A percentile compares a stretch with the other conserved stretches of the same genome.
Conservation (phyloP, 2,329 filamentous ascomycete species). For the Pseudogymnoascus sp. region DNA sequence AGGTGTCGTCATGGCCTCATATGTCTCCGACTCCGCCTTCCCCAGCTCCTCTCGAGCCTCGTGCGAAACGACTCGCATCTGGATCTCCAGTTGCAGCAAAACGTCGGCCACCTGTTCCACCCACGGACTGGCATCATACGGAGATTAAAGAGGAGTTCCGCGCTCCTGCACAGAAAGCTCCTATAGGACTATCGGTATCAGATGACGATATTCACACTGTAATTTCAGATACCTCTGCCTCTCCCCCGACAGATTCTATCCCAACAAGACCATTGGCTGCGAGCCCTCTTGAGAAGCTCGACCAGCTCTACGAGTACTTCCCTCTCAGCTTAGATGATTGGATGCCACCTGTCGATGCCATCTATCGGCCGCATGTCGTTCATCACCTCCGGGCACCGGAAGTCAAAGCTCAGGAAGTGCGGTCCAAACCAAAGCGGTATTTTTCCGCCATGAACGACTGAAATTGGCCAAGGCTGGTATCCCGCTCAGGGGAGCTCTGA, state of each 20-base stretch:
- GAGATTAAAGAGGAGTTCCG: constrained; percentile 7
- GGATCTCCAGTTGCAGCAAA: not conserved
- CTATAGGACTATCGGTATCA: constrained; percentile 47
- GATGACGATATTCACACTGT: constrained; percentile 50
- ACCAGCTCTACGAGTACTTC: constrained; percentile 79
- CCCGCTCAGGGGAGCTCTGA: not conserved
- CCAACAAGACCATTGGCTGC: not conserved
- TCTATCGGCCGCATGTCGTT: constrained; percentile 86
- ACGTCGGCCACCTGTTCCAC: not conserved
- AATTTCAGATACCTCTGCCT: constrained; percentile 16
- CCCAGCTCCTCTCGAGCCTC: constrained; percentile 5
- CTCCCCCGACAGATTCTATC: not conserved
- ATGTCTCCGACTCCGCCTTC: constrained; percentile 22
- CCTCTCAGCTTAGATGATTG: constrained; percentile 85
- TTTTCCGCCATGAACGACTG: constrained; percentile 44
- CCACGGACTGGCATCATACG: constrained; percentile 1
- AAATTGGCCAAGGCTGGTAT: not conserved
- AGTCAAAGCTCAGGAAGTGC: constrained; percentile 58
- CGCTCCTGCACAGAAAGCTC: constrained; percentile 25
- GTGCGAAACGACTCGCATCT: not conserved
- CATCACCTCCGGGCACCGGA: constrained; percentile 74
- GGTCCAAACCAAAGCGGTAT: constrained; percentile 62
- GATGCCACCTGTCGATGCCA: constrained; percentile 83
- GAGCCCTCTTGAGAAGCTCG: not conserved
- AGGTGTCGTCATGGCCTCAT: not conserved